Base-by-base conservation (phyloP, 192 early-diverging fungal genomes). In the Mortierella claussenii region DNA sequence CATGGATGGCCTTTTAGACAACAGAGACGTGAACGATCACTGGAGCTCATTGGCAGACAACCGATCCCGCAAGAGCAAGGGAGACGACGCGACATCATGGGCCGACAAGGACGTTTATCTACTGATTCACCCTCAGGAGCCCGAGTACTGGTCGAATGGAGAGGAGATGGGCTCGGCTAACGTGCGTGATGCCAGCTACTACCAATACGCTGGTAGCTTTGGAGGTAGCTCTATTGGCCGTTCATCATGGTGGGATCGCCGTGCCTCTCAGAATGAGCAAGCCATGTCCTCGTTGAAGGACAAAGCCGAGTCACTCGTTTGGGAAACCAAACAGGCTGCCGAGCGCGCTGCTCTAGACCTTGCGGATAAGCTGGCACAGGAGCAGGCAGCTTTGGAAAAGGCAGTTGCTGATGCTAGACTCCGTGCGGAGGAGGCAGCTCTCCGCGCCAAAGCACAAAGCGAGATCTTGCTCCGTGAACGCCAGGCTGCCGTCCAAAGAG, bases 81-180 rank as follows among this genome's bases (percentile, higher is more conserved):
- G 36, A 12, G 15, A 8, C 44, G 37, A 55, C 28, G 13, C 15
- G 23, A 18, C 45, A 10, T 28, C 18, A 24, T 57, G 60, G 60
- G 28, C 37, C 54, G 31, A 55, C 21, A 28, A 42, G 4, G 47
- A 37, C 23, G 45, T 34, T 9, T 57, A 67, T 31, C 13, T 34
- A 18, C 32, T 70, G 1, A 20, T 30, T 40, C 61, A 28, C 10
- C 52, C 53, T 34, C 43, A 33, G 2, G 50, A 65, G 27, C 26
- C 57, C 3, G 71, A 75, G 31, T 66, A 75, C 57, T 75, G 71
- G 71, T 66, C 71, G 2, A 75, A 65, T 28, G 71, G 71, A 30
- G 71, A 75, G 31, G 71, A 75, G 31, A 60, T 75, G 12, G 58
- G 63, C 1, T 33, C 62, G 15, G 62, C 71, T 20, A 60, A 44